Evolutionary conservation across 2,329 filamentous ascomycete species (phyloP).

Genomic region (Fusarium nygamai): DNA sequence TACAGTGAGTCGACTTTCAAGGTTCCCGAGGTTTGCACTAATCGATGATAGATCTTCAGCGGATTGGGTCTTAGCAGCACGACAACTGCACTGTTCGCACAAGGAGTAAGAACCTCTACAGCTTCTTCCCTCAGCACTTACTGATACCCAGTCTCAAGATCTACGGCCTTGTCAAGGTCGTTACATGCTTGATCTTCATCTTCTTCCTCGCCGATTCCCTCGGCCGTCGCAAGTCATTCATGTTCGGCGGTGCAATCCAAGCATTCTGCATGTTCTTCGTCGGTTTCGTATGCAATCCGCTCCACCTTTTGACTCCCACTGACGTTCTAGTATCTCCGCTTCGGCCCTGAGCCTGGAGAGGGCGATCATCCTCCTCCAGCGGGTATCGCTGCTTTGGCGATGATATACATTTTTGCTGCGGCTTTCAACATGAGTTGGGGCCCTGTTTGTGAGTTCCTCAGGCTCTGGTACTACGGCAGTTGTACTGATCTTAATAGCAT

Average conservation of each 20-base stretch:
- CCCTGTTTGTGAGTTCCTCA: constrained; percentile 63
- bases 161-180: constrained; percentile 74
- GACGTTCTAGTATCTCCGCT: constrained; percentile 59
- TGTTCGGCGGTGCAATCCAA: constrained; percentile 42
- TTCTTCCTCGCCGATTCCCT: constrained; percentile 72
- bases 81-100: constrained; percentile 70
- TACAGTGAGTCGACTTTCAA: constrained; percentile 31
- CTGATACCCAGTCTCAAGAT: neutral
- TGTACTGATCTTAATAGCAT: constrained; percentile 19
- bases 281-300: constrained; percentile 52
- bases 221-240: constrained; percentile 59
- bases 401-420: constrained; percentile 70
- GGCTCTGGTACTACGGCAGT: fast-evolving
- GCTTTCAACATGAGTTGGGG: constrained; percentile 73
- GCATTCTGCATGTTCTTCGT: constrained; percentile 66
- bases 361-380: constrained; percentile 51
- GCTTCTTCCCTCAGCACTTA: fast-evolving
- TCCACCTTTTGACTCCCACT: neutral
- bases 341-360: constrained; percentile 51
- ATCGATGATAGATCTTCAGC: constrained; percentile 59
- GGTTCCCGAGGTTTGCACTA: fast-evolving
- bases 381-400: constrained; percentile 64
- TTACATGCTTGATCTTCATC: constrained; percentile 68
- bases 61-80: constrained; percentile 64
- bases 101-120: constrained; percentile 58